Evolutionary conservation across 2,329 filamentous ascomycete species (phyloP).

Genomic region (Verticillium klebahnii): DNA sequence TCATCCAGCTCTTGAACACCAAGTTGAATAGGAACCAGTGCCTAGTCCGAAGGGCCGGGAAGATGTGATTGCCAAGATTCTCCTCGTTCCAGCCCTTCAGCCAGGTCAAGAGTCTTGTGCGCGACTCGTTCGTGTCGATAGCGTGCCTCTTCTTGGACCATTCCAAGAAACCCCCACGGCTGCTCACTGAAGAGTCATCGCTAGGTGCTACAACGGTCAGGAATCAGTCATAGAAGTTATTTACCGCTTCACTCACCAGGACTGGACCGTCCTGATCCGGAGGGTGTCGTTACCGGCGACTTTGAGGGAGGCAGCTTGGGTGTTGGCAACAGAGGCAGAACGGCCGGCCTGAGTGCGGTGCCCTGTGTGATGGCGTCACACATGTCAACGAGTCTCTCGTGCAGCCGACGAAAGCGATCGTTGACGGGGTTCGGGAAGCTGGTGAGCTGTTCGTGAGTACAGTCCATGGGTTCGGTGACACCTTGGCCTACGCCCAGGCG

Average conservation of each 20-base stretch:
- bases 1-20: conserved; percentile 13
- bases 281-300: neutral
- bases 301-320: neutral
- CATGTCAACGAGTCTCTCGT: neutral
- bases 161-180: neutral
- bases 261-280: neutral
- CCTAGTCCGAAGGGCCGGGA: conserved; percentile 12
- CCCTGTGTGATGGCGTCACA: neutral
- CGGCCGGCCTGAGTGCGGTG: neutral
- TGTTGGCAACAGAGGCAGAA: neutral
- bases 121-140: neutral
- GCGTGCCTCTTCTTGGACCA: neutral
- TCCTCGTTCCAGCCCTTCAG: conserved; percentile 5
- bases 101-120: neutral
- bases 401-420: neutral
- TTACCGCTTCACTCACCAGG: neutral
- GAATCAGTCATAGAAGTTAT: neutral
- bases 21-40: conserved; percentile 12
- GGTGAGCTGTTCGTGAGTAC: neutral
- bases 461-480: neutral
- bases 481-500: neutral
- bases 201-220: neutral
- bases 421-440: neutral
- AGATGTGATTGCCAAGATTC: conserved; percentile 4
- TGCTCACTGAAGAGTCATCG: neutral